Evolutionary conservation across 805 yeast species (phyloP).

Genomic region (Scheffersomyces ergatensis): DNA sequence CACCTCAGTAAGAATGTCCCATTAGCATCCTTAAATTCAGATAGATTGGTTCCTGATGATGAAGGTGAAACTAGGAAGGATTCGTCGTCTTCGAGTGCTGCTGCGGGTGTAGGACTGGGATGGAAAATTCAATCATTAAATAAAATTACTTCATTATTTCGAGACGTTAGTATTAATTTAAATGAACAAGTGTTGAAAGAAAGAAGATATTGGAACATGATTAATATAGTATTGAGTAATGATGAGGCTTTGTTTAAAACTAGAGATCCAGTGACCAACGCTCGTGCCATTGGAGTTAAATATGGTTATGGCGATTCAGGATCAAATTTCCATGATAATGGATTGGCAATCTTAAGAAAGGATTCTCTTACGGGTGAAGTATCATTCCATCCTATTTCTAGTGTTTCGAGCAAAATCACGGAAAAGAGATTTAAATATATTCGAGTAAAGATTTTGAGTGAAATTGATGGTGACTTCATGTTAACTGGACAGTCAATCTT

Average conservation of each 20-base stretch:
- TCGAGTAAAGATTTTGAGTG: conserved; percentile 57
- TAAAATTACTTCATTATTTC: conserved; percentile 51
- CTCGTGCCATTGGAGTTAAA: conserved; percentile 69
- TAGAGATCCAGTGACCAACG: conserved; percentile 46
- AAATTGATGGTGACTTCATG: conserved; percentile 51
- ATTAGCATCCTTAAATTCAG: conserved; percentile 66
- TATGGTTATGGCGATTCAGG: conserved; percentile 94
- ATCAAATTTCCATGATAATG: conserved; percentile 68
- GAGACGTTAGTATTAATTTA: conserved; percentile 50
- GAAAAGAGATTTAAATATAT: conserved; percentile 47
- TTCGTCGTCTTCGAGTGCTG: conserved; percentile 22
- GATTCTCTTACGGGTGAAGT: conserved; percentile 33
- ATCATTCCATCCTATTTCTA: conserved; percentile 27
- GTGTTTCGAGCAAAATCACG: conserved; percentile 28
- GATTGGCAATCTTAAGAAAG: conserved; percentile 69
- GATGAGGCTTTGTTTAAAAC: conserved; percentile 68
- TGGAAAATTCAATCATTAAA: conserved; percentile 79
- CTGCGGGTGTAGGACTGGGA: conserved; percentile 58
- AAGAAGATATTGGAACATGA: conserved; percentile 59
- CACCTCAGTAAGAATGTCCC: conserved; percentile 73
- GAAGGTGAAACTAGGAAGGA: conserved; percentile 13
- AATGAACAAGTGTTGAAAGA: conserved; percentile 59
- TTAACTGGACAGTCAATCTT: conserved; percentile 57
- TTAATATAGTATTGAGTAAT: conserved; percentile 44
- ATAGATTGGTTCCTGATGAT: conserved; percentile 27